Evolutionary conservation across 2,329 filamentous ascomycete genomes (phyloP).

Genomic region (Pseudophaeomoniella oleicola): DNA sequence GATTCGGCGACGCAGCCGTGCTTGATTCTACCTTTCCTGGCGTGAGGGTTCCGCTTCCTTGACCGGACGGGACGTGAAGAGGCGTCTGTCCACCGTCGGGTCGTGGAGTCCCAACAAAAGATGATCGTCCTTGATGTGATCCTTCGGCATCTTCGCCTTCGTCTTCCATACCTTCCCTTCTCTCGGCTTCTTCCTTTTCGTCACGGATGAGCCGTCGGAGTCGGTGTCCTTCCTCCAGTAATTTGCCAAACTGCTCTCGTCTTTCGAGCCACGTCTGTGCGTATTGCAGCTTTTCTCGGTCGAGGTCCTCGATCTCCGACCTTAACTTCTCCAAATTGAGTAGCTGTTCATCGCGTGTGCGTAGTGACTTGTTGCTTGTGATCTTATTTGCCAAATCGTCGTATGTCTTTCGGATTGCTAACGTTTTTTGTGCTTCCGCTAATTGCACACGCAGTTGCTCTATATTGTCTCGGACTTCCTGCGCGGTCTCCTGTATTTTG

Average conservation of each 20-base stretch:
- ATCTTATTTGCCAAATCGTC: conserved; percentile 82
- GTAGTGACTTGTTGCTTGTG: conserved; percentile 62
- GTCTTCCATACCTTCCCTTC: conserved; percentile 63
- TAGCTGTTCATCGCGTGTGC: conserved; percentile 70
- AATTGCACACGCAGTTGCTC: conserved; percentile 57
- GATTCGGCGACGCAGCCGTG: background rate
- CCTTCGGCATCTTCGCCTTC: conserved; percentile 43
- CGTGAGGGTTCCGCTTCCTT: conserved; percentile 13
- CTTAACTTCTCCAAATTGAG: conserved; percentile 66
- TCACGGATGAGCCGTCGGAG: conserved; percentile 76
- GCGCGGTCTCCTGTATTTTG: conserved; percentile 63
- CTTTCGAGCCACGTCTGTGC: conserved; percentile 72
- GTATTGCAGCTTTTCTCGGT: conserved; percentile 71
- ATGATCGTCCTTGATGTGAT: conserved; percentile 28
- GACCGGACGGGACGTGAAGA: conserved; percentile 5
- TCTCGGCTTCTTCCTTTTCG: conserved; percentile 83
- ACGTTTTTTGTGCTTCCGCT: conserved; percentile 58
- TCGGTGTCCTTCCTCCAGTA: conserved; percentile 83
- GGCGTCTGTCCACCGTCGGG: conserved; percentile 26
- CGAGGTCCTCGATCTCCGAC: conserved; percentile 74
- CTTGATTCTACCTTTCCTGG: conserved; percentile 16
- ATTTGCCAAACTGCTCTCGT: conserved; percentile 70
- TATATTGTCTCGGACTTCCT: conserved; percentile 64
- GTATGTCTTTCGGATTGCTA: conserved; percentile 69
- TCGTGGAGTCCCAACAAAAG: conserved; percentile 33